Evolutionary conservation across 2,329 filamentous ascomycete genomes (phyloP), one percentile per base, ranked within the genome.

Genomic region (Piedraia hortae): DNA sequence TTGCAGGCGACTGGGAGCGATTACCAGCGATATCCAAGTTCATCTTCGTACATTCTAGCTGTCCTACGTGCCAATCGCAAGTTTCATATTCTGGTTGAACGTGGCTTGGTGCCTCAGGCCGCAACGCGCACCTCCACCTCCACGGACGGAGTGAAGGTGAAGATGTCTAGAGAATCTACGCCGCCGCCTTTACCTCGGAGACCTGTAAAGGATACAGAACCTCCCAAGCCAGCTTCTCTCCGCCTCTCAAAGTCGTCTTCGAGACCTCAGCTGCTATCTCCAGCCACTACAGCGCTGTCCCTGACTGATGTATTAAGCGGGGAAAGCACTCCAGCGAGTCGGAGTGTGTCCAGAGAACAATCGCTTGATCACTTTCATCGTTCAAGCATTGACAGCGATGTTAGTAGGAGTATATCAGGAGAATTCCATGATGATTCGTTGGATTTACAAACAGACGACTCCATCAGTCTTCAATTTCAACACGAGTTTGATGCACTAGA

Each of bases 201-300:
- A 17, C 42, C 28, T 6, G 18, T 7, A 23, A 4, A 14, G 23
- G 3, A 14, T 25, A 5, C 14, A 8, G 8, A 19, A 14, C 9
- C 14, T 22, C 18, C 16, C 39, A 28, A 33, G 22, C 17, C 33
- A 24, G 24, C 35, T 23, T 33, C 30, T 28, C 26, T 45, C 20
- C 34, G 43, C 19, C 28, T 43, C 6, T 36, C 42, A 3, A 43
- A 43, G 12, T 41, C 38, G 18, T 23, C 41, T 11, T 40, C 41
- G 4, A 24, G 43, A 23, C 50, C 51, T 12, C 42, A 46, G 25
- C 35, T 56, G 10, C 43, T 49, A 12, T 65, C 70, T 2, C 65
- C 63, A 27, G 64, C 82, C 21, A 91, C 80, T 3, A 91, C 78
- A 1, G 78, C 78, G 6, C 39, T 93, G 8, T 82, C 77, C 1